Percentiles rank a stretch among this genome's conserved stretches.
phyloP scores from a whole-genome alignment of 176 grass and related monocot genomes.

The Triticum aestivum region IWGSC_CS_RefSeq_v2.1 NC_057802.1:318543478-318543977 shows the following conservation, averaged over 20 bases:
- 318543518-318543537: conserved; percentile 52
- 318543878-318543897: conserved; percentile 65
- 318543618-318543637: not conserved
- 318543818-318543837: conserved; percentile 58
- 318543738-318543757: not conserved
- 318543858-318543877: conserved; percentile 72
- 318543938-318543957: conserved; percentile 92
- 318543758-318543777: not conserved
- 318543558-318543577: conserved; percentile 8
- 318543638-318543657: not conserved
- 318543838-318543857: conserved; percentile 84
- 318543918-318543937: conserved; percentile 73
- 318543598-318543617: not conserved
- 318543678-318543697: not conserved
- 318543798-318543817: conserved; percentile 76
- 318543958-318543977: conserved; percentile 71
- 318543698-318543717: conserved; percentile 8
- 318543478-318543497: conserved; percentile 14
- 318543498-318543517: conserved; percentile 57
- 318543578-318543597: conserved; percentile 30
- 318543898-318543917: conserved; percentile 72
- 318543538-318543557: conserved; percentile 37
- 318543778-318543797: conserved; percentile 35
- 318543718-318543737: not conserved
- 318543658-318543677: not conserved